These are phyloP conservation scores for Aspergillus fischeri DNA, from an alignment of 2,329 filamentous ascomycete genomes.

Conservation along the genomic window DNA sequence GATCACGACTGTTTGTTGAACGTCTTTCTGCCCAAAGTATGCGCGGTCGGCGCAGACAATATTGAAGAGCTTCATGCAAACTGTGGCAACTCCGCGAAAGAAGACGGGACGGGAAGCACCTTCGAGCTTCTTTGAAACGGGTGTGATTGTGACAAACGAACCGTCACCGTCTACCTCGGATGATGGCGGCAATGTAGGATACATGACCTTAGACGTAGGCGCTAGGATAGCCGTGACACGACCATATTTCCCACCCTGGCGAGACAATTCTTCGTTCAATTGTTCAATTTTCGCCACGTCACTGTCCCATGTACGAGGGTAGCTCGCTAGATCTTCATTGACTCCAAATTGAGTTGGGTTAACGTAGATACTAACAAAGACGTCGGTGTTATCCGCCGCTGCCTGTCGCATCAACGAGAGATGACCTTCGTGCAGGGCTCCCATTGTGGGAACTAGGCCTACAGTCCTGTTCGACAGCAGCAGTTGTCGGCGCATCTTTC, in stretches of 20 bases:
- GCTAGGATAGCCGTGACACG: conserved; percentile 80
- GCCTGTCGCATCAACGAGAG: conserved; percentile 79
- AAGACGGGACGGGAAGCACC: conserved; percentile 85
- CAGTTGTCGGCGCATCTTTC: conserved; percentile 64
- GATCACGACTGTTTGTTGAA: conserved; percentile 92
- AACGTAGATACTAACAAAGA: conserved; percentile 89
- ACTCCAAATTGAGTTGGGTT: conserved; percentile 96
- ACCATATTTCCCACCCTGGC: conserved; percentile 51
- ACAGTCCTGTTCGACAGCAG: conserved; percentile 66
- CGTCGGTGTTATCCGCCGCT: conserved; percentile 75
- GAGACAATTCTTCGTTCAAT: conserved; percentile 70
- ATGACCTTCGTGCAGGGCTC: conserved; percentile 90
- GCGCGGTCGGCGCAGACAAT: conserved; percentile 72
- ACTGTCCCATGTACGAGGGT: conserved; percentile 82
- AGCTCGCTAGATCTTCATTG: conserved; percentile 80
- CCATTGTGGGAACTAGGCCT: conserved; percentile 94
- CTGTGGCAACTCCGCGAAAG: conserved; percentile 91
- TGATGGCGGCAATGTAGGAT: conserved; percentile 73
- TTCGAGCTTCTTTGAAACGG: conserved; percentile 75
- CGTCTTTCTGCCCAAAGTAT: conserved; percentile 96
- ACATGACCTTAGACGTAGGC: conserved; percentile 78
- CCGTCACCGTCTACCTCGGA: conserved; percentile 71
- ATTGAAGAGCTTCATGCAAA: conserved; percentile 92
- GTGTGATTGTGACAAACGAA: conserved; percentile 87
- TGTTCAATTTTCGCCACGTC: conserved; percentile 65